These are phyloP conservation scores for Viridothelium virens DNA, from an alignment of 495 filamentous ascomycete genomes.

Conservation along the genomic window DNA sequence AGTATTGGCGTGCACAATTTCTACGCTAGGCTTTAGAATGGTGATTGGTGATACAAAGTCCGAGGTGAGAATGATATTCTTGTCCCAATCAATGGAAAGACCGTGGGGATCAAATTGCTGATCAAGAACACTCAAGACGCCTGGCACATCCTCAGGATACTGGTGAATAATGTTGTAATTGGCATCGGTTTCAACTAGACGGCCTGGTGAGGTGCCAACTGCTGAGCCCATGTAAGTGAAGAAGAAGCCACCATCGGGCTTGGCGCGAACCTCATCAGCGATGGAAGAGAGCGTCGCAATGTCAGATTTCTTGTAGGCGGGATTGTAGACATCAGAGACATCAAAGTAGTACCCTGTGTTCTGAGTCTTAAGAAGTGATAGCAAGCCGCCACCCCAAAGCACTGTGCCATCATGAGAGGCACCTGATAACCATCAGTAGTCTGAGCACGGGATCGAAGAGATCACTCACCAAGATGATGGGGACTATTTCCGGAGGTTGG, in stretches of 20 bases:
- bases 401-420: slow-evolving; percentile 50
- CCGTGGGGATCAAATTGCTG: slow-evolving; percentile 56
- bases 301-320: slow-evolving; percentile 53
- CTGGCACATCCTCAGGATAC: slow-evolving; percentile 48
- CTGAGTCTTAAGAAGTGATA: slow-evolving; percentile 50
- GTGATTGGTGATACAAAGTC: slow-evolving; percentile 55
- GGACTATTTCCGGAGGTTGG: slow-evolving; percentile 54
- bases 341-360: slow-evolving; percentile 61
- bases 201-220: slow-evolving; percentile 50
- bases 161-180: slow-evolving; percentile 55
- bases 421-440: background rate
- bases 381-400: slow-evolving; percentile 51
- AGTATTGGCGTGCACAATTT: slow-evolving; percentile 47
- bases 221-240: slow-evolving; percentile 55
- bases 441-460: too few species aligned
- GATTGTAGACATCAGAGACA: slow-evolving; percentile 49
- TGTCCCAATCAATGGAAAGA: slow-evolving; percentile 50
- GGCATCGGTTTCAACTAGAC: slow-evolving; percentile 52
- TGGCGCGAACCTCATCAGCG: slow-evolving; percentile 56
- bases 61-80: slow-evolving; percentile 50
- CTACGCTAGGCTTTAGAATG: slow-evolving; percentile 51
- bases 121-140: slow-evolving; percentile 47
- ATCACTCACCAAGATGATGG: slow-evolving; percentile 45
- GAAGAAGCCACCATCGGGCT: slow-evolving; percentile 57
- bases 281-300: slow-evolving; percentile 49